phyloP scores from a whole-genome alignment of 2,329 filamentous ascomycete species.

The Mycosphaerella sp. region DNA sequence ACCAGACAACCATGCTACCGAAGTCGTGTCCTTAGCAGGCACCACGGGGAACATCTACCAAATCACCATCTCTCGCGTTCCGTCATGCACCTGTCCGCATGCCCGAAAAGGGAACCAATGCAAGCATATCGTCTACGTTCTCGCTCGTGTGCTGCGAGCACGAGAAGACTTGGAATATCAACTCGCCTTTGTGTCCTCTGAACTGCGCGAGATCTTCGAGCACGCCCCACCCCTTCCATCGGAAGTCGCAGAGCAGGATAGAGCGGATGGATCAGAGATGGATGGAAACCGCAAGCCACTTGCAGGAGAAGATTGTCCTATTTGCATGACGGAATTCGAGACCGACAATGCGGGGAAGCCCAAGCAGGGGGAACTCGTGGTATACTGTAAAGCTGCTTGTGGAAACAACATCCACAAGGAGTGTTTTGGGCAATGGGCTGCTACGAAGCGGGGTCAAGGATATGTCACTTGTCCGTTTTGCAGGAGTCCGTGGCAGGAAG shows the following conservation, averaged over 20 bases:
- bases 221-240: slow-evolving; percentile 47
- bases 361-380: slow-evolving; percentile 37
- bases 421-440: slow-evolving; percentile 51
- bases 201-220: slow-evolving; percentile 53
- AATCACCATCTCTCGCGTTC: slow-evolving; percentile 47
- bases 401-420: slow-evolving; percentile 56
- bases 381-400: slow-evolving; percentile 56
- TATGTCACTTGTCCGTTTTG: slow-evolving; percentile 32
- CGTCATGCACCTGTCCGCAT: slow-evolving; percentile 34
- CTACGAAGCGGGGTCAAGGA: slow-evolving; percentile 21
- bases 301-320: slow-evolving; percentile 55
- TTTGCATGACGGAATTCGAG: slow-evolving; percentile 43
- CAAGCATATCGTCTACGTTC: slow-evolving; percentile 59
- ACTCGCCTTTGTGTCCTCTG: slow-evolving; percentile 53
- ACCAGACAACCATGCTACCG: slow-evolving; percentile 38
- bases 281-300: slow-evolving; percentile 51
- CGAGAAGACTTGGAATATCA: slow-evolving; percentile 53
- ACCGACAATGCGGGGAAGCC: slow-evolving; percentile 10
- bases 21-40: slow-evolving; percentile 53
- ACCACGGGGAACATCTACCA: slow-evolving; percentile 58
- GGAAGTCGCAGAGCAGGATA: slow-evolving; percentile 26
- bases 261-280: slow-evolving; percentile 34
- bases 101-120: slow-evolving; percentile 46
- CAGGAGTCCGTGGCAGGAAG: slow-evolving; percentile 26
- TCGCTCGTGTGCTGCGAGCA: slow-evolving; percentile 53